These are phyloP conservation scores for Coccomyxa sp. DNA, from an alignment of 139 green algal species.

Conservation along the genomic window DNA sequence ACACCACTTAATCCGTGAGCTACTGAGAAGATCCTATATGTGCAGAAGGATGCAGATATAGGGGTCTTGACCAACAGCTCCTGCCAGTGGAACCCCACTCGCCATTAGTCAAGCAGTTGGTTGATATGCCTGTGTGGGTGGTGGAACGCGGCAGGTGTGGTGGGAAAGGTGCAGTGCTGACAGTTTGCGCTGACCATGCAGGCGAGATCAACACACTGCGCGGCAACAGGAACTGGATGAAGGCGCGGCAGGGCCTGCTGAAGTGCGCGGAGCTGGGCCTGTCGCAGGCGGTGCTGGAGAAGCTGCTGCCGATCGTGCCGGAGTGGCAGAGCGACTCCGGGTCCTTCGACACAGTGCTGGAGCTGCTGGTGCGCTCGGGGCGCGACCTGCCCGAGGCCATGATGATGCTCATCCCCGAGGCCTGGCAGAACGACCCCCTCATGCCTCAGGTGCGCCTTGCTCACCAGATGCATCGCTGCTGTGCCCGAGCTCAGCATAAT, in stretches of 20 bases:
- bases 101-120: too few relatives aligned
- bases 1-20: background rate
- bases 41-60: too few relatives aligned
- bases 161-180: background rate
- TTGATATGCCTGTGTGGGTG: background rate
- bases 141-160: background rate
- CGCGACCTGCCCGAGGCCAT: constrained; percentile 83
- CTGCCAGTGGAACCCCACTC: too few relatives aligned
- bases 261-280: constrained; percentile 68
- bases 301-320: constrained; percentile 84
- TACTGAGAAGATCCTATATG: background rate
- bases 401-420: constrained; percentile 98
- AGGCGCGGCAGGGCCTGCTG: constrained; percentile 84
- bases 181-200: background rate
- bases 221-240: constrained; percentile 91
- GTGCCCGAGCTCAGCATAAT: too few relatives aligned
- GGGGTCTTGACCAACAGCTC: too few relatives aligned
- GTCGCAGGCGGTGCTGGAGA: constrained; percentile 54
- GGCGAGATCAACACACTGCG: constrained; percentile 82
- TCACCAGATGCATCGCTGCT: too few relatives aligned
- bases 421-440: constrained; percentile 84
- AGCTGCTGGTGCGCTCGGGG: constrained; percentile 79
- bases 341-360: constrained; percentile 84
- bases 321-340: constrained; percentile 77
- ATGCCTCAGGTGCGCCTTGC: constrained; percentile 54